phyloP scores from a whole-genome alignment of 2,329 filamentous ascomycete genomes.

The Pseudocercospora fuligena region DNA sequence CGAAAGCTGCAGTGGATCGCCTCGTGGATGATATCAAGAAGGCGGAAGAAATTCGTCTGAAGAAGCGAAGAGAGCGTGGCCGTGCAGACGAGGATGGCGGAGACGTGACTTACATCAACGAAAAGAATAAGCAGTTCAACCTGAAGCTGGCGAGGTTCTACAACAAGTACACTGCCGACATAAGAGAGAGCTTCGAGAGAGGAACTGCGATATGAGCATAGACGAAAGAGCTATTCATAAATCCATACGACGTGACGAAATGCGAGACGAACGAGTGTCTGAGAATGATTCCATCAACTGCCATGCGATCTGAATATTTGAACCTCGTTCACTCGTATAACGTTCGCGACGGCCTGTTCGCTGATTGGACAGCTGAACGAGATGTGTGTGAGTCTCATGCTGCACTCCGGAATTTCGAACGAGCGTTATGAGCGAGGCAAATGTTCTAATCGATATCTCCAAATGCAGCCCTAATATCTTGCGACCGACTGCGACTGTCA shows the following conservation, averaged over 20 bases:
- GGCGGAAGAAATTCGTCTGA: constrained; percentile 83
- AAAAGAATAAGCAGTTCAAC: constrained; percentile 99
- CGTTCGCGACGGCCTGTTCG: background rate
- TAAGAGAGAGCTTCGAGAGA: constrained; percentile 95
- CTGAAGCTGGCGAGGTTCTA: constrained; percentile 95
- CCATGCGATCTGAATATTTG: background rate
- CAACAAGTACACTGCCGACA: constrained; percentile 97
- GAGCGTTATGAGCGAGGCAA: background rate
- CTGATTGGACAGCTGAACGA: constrained; percentile 1
- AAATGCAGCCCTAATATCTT: background rate
- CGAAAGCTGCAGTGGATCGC: constrained; percentile 83
- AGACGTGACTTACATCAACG: constrained; percentile 98
- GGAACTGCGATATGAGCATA: constrained; percentile 83
- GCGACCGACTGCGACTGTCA: too few relatives aligned
- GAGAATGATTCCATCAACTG: background rate
- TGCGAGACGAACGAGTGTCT: background rate
- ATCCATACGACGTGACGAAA: background rate
- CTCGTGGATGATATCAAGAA: constrained; percentile 84
- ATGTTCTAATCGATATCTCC: background rate
- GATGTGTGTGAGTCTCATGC: background rate
- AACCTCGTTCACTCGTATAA: background rate
- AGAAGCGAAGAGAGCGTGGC: constrained; percentile 82
- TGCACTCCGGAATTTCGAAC: background rate
- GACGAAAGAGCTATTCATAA: background rate
- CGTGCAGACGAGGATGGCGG: constrained; percentile 76